Percentiles rank a stretch among this genome's conserved stretches.
Evolutionary conservation across 2,329 filamentous ascomycete species (phyloP).

Genomic region (Hymenoscyphus infarciens): DNA sequence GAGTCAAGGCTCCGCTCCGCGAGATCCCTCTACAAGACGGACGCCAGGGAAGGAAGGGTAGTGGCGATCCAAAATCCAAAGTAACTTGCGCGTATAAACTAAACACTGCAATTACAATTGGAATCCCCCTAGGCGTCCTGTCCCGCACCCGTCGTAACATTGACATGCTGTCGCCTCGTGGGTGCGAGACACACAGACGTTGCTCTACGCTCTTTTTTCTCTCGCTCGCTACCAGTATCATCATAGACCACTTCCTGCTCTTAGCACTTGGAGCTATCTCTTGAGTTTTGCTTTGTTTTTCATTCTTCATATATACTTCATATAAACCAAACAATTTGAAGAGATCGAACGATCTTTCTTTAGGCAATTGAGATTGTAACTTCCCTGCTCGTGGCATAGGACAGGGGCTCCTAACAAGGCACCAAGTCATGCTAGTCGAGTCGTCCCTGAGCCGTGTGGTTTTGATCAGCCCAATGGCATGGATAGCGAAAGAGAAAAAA

Average conservation of each 20-base stretch:
- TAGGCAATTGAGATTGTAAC: neutral
- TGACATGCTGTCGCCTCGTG: neutral
- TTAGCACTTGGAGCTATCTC: neutral
- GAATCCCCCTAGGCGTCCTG: neutral
- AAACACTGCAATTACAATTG: neutral
- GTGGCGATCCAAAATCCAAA: no score
- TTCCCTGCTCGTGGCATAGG: slow-evolving; percentile 7
- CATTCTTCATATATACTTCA: neutral
- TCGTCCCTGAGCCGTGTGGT: slow-evolving; percentile 7
- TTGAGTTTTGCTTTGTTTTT: neutral
- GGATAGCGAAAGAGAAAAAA: slow-evolving; percentile 11
- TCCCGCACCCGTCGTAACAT: neutral
- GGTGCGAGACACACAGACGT: neutral
- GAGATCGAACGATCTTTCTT: no score
- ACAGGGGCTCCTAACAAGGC: neutral
- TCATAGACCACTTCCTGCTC: neutral
- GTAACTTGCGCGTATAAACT: no score
- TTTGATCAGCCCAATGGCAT: slow-evolving; percentile 25
- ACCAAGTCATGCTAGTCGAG: slow-evolving; percentile 7
- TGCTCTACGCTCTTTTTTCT: neutral
- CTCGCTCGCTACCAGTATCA: neutral
- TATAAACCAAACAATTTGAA: no score
- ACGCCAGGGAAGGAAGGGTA: no score
- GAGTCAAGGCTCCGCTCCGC: no score
- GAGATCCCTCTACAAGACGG: no score